Conservation (phyloP, 1,284 basidiomycete species). For the Ceratobasidium papillatum region DNA sequence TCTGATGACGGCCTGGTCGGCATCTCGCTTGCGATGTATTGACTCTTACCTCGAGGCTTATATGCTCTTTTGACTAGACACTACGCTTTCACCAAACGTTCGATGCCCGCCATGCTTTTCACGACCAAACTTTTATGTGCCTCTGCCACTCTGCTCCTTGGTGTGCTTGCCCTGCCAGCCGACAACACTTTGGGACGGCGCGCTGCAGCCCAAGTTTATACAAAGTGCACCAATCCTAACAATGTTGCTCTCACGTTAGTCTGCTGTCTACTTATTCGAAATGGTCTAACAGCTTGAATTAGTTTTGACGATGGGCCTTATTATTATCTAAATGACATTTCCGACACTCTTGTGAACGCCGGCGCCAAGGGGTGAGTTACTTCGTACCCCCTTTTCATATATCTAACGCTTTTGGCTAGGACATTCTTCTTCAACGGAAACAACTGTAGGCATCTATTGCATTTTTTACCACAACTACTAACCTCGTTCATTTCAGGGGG, state of each 20-base stretch:
- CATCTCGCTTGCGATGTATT: background rate
- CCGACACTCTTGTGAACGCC: constrained; percentile 23
- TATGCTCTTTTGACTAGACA: constrained; percentile 17
- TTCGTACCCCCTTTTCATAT: background rate
- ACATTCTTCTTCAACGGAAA: constrained; percentile 23
- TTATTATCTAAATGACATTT: constrained; percentile 22
- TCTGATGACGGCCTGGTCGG: background rate
- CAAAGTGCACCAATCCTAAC: constrained; percentile 39
- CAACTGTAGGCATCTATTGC: constrained; percentile 5
- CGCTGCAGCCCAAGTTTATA: constrained; percentile 32
- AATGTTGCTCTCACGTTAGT: constrained; percentile 42
- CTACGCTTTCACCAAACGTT: background rate
- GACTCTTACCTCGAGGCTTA: background rate
- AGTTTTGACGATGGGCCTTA: constrained; percentile 44
- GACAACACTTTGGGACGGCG: background rate
- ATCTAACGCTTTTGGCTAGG: background rate
- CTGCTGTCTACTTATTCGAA: too few species aligned
- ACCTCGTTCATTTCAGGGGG: background rate
- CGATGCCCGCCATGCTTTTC: constrained; percentile 11
- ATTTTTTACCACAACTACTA: background rate
- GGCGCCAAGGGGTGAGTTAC: constrained; percentile 39
- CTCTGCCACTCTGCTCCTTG: background rate
- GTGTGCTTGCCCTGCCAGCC: constrained; percentile 7
- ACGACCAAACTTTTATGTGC: background rate
- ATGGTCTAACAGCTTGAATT: background rate